Evolutionary conservation across 441 rosid species (phyloP).

Genomic region (Corymbia calophylla): DNA sequence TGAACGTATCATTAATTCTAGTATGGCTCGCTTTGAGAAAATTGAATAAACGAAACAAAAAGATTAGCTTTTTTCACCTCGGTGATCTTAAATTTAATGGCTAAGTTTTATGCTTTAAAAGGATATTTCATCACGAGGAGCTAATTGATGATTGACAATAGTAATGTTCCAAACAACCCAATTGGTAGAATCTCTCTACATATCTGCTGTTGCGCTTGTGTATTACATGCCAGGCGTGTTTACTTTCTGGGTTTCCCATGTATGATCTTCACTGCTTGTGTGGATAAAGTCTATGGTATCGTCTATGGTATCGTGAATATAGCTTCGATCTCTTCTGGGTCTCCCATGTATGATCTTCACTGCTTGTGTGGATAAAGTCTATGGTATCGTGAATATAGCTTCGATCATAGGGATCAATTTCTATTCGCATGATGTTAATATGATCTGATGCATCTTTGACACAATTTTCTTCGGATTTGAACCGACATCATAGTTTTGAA

Average conservation of each 20-base stretch:
- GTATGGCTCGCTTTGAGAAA: not conserved
- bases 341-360: not conserved
- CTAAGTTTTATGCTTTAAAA: not conserved
- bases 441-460: not conserved
- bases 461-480: not conserved
- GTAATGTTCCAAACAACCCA: not conserved
- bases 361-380: not conserved
- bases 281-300: no score
- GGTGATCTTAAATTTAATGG: not conserved
- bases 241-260: no score
- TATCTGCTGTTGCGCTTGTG: not conserved
- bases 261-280: no score
- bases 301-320: no score
- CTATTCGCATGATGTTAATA: no score
- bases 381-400: not conserved
- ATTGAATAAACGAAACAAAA: not conserved
- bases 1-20: not conserved
- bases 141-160: not conserved
- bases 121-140: not conserved
- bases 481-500: not conserved
- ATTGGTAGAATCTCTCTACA: not conserved
- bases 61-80: not conserved
- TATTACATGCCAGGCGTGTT: not conserved
- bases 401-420: no score
- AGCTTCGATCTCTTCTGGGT: no score